Conservation (phyloP, 1,139 yeast species). For the Kurtzmaniella natalensis region DNA sequence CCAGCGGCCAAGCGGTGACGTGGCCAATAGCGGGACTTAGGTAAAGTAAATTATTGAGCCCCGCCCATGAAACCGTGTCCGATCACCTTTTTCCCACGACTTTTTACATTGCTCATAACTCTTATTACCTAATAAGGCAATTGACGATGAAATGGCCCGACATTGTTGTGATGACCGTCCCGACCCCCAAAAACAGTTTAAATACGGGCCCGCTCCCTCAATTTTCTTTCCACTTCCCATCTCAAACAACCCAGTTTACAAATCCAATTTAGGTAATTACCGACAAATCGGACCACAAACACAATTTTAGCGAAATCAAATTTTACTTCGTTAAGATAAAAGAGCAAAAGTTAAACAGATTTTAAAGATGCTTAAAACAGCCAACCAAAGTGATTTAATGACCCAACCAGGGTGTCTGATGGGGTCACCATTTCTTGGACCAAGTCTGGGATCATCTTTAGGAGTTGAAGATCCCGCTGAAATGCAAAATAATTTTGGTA, state of each 20-base stretch:
- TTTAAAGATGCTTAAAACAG: neutral
- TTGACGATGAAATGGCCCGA: neutral
- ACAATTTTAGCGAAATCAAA: no score
- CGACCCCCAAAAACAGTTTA: neutral
- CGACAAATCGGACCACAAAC: slow-evolving; percentile 2
- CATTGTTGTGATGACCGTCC: neutral
- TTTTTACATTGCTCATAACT: slow-evolving; percentile 1
- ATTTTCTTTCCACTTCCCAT: neutral
- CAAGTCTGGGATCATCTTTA: neutral
- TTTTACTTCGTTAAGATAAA: no score
- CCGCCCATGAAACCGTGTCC: no score
- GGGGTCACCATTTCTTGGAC: neutral
- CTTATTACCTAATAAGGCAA: neutral
- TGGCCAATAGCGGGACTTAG: no score
- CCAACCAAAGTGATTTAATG: neutral
- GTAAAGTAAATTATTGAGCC: no score
- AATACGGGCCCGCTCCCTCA: slow-evolving; percentile 4
- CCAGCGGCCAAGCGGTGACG: no score
- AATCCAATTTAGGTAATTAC: neutral
- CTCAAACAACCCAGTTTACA: neutral
- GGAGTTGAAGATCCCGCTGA: slow-evolving; percentile 6
- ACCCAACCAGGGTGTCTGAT: slow-evolving; percentile 1
- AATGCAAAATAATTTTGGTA: slow-evolving; percentile 22
- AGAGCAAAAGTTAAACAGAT: neutral
- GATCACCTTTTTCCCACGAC: no score